phyloP scores from a whole-genome alignment of 1,139 yeast species.

The Pneumocystis murina region DNA sequence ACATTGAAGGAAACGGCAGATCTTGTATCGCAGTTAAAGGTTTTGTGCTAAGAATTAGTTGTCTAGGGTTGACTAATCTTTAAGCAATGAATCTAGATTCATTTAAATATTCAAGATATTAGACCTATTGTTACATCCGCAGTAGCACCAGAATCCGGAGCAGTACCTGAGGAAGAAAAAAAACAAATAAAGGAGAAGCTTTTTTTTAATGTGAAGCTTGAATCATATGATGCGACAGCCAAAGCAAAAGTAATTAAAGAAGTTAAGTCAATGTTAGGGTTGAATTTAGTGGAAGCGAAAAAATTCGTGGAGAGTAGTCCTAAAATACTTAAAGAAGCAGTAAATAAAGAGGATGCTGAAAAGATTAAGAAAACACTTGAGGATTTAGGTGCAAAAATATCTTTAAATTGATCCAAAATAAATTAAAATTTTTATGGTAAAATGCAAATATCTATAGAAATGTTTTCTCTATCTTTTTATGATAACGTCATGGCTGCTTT shows the following conservation, averaged over 20 bases:
- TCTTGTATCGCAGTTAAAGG: slow-evolving; percentile 66
- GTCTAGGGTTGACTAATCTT: not conserved
- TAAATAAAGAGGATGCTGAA: slow-evolving; percentile 79
- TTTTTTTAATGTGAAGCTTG: slow-evolving; percentile 80
- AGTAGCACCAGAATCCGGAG: slow-evolving; percentile 52
- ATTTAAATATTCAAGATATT: slow-evolving; percentile 84
- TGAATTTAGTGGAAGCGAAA: slow-evolving; percentile 91
- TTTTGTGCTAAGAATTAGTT: not conserved
- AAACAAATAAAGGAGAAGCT: slow-evolving; percentile 79
- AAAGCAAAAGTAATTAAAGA: slow-evolving; percentile 97
- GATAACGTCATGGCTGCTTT: slow-evolving; percentile 19
- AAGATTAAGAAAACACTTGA: slow-evolving; percentile 86
- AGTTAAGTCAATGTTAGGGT: slow-evolving; percentile 79
- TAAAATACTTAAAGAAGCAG: slow-evolving; percentile 72
- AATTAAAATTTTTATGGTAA: not conserved
- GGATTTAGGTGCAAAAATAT: slow-evolving; percentile 85
- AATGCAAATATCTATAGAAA: not conserved
- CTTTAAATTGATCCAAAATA: slow-evolving; percentile 46
- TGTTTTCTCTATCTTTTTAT: not conserved
- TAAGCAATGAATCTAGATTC: slow-evolving; percentile 26
- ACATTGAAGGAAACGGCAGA: slow-evolving; percentile 82
- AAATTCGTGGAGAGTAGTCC: slow-evolving; percentile 91
- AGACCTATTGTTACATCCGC: slow-evolving; percentile 53
- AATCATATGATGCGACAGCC: slow-evolving; percentile 83
- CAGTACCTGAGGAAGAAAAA: slow-evolving; percentile 61